Base-by-base conservation (phyloP, 1,284 basidiomycete genomes). In the Lignosus rhinocerotis region DNA sequence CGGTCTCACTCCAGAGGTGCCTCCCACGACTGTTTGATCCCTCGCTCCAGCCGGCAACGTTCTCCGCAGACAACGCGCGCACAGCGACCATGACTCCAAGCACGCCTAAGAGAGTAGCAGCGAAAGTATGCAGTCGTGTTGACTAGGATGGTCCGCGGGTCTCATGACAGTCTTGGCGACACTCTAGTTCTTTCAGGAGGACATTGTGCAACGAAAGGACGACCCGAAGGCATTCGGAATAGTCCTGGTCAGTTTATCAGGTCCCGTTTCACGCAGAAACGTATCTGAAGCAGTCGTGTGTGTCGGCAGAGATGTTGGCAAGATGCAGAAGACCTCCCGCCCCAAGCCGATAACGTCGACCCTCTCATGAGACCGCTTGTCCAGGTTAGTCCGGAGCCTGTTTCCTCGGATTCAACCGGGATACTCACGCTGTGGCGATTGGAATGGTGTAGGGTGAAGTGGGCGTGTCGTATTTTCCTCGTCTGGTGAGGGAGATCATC, bases 311-410 rank as follows among this genome's bases (percentile, higher is more conserved):
- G 88, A 70, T 90, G 88, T 68, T 93, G 90, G 90, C 87, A 91
- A 65, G 90, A 93, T 71, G 82, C 84, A 11, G 89, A 92, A 66
- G 88, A 91, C 60, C 66, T 83, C 25, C 80, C 80, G 32, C 76
- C 77, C 0, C 70, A 75, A 12, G 72, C 73, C 32, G 74, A 80
- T 33, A 72, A 78, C 54, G 65, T 73, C 44, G 90, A 93, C 70
- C 88, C 90, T 12, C 78, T 94, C 52, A 85, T 92, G 77, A 80
- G 91, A 42, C 83, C 86, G n/a, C 80, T 96, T 17, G 74, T 79
- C 54, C 85, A 62, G 64, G 67, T 65, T n/a, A 45, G 65, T 56
- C 12, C n/a, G 30, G 12, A 6, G 25, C 33, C 32, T 16, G 12
- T 55, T 11, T 21, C 10, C 17, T 21, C 53, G 39, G n/a, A 6